phyloP scores from a whole-genome alignment of 2,329 filamentous ascomycete species.

The Monilinia laxa region DNA sequence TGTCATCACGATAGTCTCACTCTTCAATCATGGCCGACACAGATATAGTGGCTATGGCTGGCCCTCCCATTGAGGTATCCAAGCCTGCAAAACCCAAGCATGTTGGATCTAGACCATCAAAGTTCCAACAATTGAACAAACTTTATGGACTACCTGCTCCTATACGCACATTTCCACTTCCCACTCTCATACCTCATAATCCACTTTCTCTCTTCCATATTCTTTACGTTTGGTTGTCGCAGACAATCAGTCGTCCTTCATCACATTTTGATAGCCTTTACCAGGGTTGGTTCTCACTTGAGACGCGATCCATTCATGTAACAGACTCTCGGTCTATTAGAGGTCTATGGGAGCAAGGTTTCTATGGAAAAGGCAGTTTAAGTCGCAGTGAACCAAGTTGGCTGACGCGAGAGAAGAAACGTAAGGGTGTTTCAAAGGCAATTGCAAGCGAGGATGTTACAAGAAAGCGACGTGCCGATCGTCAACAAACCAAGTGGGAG shows the following conservation, averaged over 20 bases:
- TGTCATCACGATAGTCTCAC: slow-evolving; percentile 33
- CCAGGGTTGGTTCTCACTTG: slow-evolving; percentile 74
- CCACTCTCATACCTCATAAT: slow-evolving; percentile 86
- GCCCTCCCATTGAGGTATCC: slow-evolving; percentile 18
- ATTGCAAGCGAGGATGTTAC: slow-evolving; percentile 82
- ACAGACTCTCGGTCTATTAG: slow-evolving; percentile 73
- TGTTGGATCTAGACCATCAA: slow-evolving; percentile 33
- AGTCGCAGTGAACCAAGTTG: slow-evolving; percentile 95
- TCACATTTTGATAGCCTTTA: slow-evolving; percentile 65
- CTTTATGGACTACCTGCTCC: slow-evolving; percentile 83
- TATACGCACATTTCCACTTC: slow-evolving; percentile 78
- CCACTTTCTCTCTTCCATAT: slow-evolving; percentile 84
- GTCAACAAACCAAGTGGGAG: slow-evolving; percentile 84
- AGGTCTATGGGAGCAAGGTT: slow-evolving; percentile 92
- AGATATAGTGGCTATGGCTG: slow-evolving; percentile 21
- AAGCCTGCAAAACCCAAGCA: slow-evolving; percentile 23
- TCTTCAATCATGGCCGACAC: slow-evolving; percentile 35
- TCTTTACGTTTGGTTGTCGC: slow-evolving; percentile 72
- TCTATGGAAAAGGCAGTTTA: slow-evolving; percentile 91
- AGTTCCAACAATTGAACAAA: slow-evolving; percentile 56
- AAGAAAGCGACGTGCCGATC: slow-evolving; percentile 71
- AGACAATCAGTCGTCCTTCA: slow-evolving; percentile 63
- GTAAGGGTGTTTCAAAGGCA: slow-evolving; percentile 61
- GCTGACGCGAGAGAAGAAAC: slow-evolving; percentile 78
- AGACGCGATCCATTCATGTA: slow-evolving; percentile 81